A percentile compares a stretch with the other conserved stretches of the same genome.
Conservation (phyloP, 768 basidiomycete genomes). For the Russula olivacea region DNA sequence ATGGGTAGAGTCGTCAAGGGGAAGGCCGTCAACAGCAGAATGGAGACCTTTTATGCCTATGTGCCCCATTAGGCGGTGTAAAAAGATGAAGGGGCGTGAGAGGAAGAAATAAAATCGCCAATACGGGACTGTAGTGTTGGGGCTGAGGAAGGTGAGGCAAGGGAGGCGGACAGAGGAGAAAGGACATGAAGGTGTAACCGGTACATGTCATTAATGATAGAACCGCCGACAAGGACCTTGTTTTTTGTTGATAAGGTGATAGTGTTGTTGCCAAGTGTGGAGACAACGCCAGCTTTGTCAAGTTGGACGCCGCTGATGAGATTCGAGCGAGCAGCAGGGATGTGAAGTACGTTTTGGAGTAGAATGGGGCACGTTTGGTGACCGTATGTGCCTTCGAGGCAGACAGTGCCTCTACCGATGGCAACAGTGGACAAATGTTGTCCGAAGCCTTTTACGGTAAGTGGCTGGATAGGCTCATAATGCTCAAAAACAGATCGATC, state of each 20-base stretch:
- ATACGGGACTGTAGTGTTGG: too few relatives aligned
- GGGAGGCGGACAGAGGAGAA: too few relatives aligned
- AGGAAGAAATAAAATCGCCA: fast-evolving
- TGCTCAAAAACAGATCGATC: too few relatives aligned
- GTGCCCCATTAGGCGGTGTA: background rate
- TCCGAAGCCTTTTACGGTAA: background rate
- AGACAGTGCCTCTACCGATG: background rate
- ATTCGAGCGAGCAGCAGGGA: background rate
- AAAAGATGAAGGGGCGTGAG: background rate
- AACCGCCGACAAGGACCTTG: too few relatives aligned
- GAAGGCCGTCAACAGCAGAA: background rate
- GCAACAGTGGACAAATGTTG: fast-evolving
- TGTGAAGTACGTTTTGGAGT: fast-evolving
- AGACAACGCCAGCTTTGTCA: background rate
- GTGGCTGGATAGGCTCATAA: background rate
- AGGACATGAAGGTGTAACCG: too few relatives aligned
- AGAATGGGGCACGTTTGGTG: background rate
- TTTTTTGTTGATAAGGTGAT: fast-evolving
- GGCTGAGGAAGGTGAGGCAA: too few relatives aligned
- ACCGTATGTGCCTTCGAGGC: fast-evolving
- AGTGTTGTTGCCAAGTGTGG: background rate
- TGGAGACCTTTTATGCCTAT: background rate
- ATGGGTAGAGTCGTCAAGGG: background rate
- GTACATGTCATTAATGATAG: too few relatives aligned
- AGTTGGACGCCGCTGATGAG: background rate